Base-by-base conservation (phyloP, 1,139 yeast species). In the Arxiozyma heterogenica region DNA sequence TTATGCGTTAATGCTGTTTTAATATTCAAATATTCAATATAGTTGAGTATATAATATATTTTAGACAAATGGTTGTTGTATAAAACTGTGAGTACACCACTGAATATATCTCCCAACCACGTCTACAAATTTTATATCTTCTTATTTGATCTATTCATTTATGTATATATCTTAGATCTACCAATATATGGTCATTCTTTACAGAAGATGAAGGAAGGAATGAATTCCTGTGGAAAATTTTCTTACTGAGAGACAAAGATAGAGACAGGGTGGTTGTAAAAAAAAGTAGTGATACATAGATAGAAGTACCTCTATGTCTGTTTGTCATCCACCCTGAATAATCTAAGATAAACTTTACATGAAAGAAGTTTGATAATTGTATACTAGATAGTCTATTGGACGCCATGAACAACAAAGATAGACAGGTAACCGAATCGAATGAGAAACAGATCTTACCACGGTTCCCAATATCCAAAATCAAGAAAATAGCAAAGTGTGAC, bases 401-500 rank as follows among this genome's bases (percentile, higher is more conserved):
- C n/a, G 17, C 8, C 8, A 34, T 34, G 39, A 34, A 34, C 39
- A 34, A 34, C n/a, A n/a, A 34, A 34, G 39, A 34, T 34, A 34
- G 4, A 34, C 2, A 15, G 6, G 8, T 34, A 15, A 34, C 4
- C 6, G 39, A 9, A 4, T 34, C 12, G 18, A 21, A 45, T 47
- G 41, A 45, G 15, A 18, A 25, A 12, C 34, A 23, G 3, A 47
- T 45, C 25, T 47, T 51, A 17, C 59, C 67, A 6, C 55, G 59
- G 2, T 72, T 91, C 43, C 98, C 97, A 7, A 72, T 90, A 34
- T 79, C 95, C 1, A 84, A 91, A 61, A 84, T 91, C 59, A 90
- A 88, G 67, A 79, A 84, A 63, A 86, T 91, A 53, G 83, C 93
- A 65, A 89, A 87, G 64, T 79, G 85, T 69, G 98, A 93, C 66